A percentile compares a stretch with the other conserved stretches of the same genome.
Conservation (phyloP, 148 eudicot genomes). For the Silene conica region DNA sequence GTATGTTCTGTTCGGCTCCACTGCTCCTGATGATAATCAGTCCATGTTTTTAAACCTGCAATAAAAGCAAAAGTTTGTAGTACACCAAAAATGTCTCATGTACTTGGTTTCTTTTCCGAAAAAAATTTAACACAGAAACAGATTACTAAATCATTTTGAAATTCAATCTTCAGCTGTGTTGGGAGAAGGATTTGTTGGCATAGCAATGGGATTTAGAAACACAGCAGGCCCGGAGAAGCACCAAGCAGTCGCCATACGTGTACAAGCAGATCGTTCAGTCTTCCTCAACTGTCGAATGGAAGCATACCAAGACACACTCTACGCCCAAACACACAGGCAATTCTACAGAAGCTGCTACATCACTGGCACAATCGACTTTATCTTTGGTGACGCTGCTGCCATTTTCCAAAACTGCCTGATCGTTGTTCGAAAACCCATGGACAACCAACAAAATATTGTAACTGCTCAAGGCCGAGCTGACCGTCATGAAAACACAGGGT, state of each 20-base stretch:
- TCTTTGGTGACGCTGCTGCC: slow-evolving; percentile 70
- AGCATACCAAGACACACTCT: slow-evolving; percentile 61
- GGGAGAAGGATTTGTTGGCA: slow-evolving; percentile 73
- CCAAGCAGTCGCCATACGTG: slow-evolving; percentile 78
- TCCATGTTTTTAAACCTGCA: no score
- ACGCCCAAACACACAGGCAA: slow-evolving; percentile 65
- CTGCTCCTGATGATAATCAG: no score
- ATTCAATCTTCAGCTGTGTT: slow-evolving; percentile 35
- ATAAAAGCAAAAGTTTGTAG: no score
- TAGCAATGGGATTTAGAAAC: slow-evolving; percentile 65
- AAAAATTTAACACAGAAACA: background rate
- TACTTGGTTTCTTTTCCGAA: no score
- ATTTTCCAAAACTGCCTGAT: slow-evolving; percentile 64
- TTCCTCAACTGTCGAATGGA: slow-evolving; percentile 76
- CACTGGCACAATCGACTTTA: slow-evolving; percentile 61
- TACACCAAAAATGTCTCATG: no score
- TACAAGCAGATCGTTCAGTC: slow-evolving; percentile 58
- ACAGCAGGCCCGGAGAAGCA: slow-evolving; percentile 77
- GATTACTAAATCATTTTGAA: background rate
- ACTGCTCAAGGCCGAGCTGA: slow-evolving; percentile 66
- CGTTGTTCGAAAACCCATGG: slow-evolving; percentile 43
- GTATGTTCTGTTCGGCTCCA: slow-evolving; percentile 28
- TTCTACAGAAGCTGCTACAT: slow-evolving; percentile 58
- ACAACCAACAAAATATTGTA: slow-evolving; percentile 50
- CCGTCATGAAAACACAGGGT: slow-evolving; percentile 48